These are phyloP conservation scores for Calonectria hawksworthii DNA, from an alignment of 2,329 filamentous ascomycete species.

Conservation along the genomic window DNA sequence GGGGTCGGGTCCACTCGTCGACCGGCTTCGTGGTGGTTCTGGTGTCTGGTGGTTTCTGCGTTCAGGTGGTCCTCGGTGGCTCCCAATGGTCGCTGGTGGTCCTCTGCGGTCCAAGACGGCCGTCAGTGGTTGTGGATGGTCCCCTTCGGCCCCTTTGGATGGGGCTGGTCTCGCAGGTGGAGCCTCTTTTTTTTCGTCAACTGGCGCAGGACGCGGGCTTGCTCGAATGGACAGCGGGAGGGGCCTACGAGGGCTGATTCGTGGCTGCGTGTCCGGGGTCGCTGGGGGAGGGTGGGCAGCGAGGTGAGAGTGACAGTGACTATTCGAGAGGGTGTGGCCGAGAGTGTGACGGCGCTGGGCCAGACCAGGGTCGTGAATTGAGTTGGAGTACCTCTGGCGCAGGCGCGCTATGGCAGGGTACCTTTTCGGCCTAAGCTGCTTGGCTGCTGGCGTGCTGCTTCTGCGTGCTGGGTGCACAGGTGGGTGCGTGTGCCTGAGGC, in stretches of 20 bases:
- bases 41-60: slow-evolving; percentile 23
- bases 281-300: slow-evolving; percentile 26
- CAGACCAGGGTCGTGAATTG: slow-evolving; percentile 37
- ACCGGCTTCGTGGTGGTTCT: slow-evolving; percentile 43
- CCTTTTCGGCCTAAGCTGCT: slow-evolving; percentile 10
- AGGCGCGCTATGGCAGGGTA: slow-evolving; percentile 24
- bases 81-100: slow-evolving; percentile 37
- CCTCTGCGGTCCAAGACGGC: slow-evolving; percentile 23
- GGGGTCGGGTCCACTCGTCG: slow-evolving; percentile 40
- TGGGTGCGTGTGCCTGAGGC: slow-evolving; percentile 23
- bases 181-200: slow-evolving; percentile 29
- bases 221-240: slow-evolving; percentile 39
- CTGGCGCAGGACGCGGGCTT: slow-evolving; percentile 36
- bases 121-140: slow-evolving; percentile 26
- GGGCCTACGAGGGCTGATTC: slow-evolving; percentile 30
- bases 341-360: slow-evolving; percentile 36
- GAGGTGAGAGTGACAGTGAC: slow-evolving; percentile 20
- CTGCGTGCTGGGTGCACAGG: not conserved
- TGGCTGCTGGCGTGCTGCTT: not conserved
- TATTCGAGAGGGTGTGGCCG: slow-evolving; percentile 34
- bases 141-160: slow-evolving; percentile 29
- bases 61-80: slow-evolving; percentile 38
- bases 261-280: slow-evolving; percentile 23
- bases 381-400: slow-evolving; percentile 9
- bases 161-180: slow-evolving; percentile 34